Conservation (phyloP, 306 rosid species). For the Mimosa pudica region DNA sequence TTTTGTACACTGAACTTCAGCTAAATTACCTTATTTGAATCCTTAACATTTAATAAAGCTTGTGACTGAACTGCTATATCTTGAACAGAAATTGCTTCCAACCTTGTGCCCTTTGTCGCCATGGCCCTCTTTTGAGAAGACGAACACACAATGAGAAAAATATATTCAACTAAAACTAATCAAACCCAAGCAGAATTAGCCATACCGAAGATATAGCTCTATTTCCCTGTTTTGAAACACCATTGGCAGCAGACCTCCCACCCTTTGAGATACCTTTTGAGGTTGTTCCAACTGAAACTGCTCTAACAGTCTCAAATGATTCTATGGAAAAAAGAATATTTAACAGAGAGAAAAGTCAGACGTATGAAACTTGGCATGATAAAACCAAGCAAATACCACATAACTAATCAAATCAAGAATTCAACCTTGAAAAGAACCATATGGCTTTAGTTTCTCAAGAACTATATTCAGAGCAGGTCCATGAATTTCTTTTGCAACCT, state of each 20-base stretch:
- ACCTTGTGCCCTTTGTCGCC: constrained; percentile 58
- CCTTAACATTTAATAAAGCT: constrained; percentile 81
- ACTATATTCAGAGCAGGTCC: constrained; percentile 81
- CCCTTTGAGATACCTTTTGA: constrained; percentile 66
- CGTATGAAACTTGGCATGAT: constrained; percentile 15
- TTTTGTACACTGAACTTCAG: constrained; percentile 9
- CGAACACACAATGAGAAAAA: constrained; percentile 16
- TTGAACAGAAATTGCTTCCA: constrained; percentile 67
- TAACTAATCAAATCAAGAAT: constrained; percentile 16
- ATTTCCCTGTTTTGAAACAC: constrained; percentile 79
- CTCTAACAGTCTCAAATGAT: constrained; percentile 63
- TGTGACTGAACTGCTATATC: constrained; percentile 84
- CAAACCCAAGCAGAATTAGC: constrained; percentile 7
- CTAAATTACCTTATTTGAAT: constrained; percentile 84
- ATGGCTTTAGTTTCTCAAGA: constrained; percentile 76
- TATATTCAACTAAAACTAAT: constrained; percentile 17
- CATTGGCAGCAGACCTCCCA: constrained; percentile 73
- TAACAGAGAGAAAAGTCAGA: background rate
- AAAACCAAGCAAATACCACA: constrained; percentile 27
- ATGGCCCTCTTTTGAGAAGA: constrained; percentile 56
- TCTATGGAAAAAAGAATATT: constrained; percentile 41
- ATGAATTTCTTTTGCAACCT: constrained; percentile 69
- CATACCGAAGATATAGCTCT: constrained; percentile 74
- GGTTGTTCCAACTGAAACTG: constrained; percentile 53
- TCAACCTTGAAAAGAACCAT: constrained; percentile 70